Base-by-base conservation (phyloP, 768 basidiomycete species). In the Rhodocollybia butyracea region DNA sequence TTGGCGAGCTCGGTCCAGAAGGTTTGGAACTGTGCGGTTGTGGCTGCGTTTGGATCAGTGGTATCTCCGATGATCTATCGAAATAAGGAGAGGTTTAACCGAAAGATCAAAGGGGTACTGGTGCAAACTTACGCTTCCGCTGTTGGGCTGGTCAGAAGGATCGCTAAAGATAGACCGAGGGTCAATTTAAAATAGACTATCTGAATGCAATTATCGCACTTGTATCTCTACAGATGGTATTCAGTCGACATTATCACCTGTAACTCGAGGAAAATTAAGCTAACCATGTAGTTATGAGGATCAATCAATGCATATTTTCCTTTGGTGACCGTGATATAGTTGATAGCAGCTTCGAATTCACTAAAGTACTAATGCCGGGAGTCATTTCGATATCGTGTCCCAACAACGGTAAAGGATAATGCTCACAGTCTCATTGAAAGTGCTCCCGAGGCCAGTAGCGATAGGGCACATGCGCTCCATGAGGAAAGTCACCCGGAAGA, bases 401-500 rank as follows among this genome's bases (percentile, higher is more conserved):
- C 30, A 21, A 17, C 38, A 0, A 32, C 19, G 5, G 29, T 19
- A 21, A 4, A 39, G n/a, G n/a, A 17, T 13, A 34, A 2, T 7
- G 59, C 63, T 32, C 39, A 75, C 76, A 7, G 77, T 77, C 61
- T 78, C 77, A 48, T 78, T 78, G 64, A 78, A 78, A 31, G 51
- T 65, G 1, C 66, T 67, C 0, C 76, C 76, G 13, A 78, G 66
- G 5, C 76, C 76, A 39, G 64, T 71, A 2, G 64, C 59, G 27
- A 74, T 64, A 41, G 72, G 73, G 45, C 67, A 71, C 75, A 76
- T 74, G 11, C 76, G 68, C 59, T 77, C 75, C 75, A 78, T 77
- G 36, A 78, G 68, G 64, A 78, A 77, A 2, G 77, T 75, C 13
- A 78, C 76, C 19, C 77, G 73, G 69, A 78, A 77, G 60, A 77